A percentile compares a stretch with the other conserved stretches of the same genome.
Evolutionary conservation across 257 asterid genomes (phyloP).

Genomic region (Solanum pennellii): DNA sequence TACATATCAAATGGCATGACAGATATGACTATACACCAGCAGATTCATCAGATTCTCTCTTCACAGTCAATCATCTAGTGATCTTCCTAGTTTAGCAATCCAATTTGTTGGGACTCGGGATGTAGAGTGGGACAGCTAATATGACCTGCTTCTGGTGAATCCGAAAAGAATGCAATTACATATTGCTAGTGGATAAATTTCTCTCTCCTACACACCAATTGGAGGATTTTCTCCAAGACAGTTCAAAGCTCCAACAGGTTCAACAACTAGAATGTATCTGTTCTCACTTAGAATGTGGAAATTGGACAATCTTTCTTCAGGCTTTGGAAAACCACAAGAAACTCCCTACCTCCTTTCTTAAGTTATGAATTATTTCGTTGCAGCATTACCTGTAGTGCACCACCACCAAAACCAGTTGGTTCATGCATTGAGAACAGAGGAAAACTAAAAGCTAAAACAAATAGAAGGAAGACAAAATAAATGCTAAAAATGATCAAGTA

Average conservation of each 20-base stretch:
- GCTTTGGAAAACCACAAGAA: not conserved
- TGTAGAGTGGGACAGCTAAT: not conserved
- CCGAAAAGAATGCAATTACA: not conserved
- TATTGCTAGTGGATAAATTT: not conserved
- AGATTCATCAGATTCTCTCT: not conserved
- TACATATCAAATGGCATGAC: not conserved
- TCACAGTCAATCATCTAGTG: not conserved
- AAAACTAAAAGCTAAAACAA: not conserved
- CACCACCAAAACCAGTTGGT: not conserved
- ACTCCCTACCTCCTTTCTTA: not conserved
- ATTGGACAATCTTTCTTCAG: not conserved
- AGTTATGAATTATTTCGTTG: not conserved
- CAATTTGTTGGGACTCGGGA: not conserved
- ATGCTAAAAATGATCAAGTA: not conserved
- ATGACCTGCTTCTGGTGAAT: not conserved
- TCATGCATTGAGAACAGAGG: not conserved
- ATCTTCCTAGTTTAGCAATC: not conserved
- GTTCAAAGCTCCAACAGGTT: not conserved
- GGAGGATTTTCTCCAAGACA: not conserved
- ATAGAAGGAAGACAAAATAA: not conserved
- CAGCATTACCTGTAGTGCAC: not conserved
- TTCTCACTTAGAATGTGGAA: not conserved
- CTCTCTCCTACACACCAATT: not conserved
- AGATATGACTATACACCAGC: not conserved
- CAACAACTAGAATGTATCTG: not conserved